These are phyloP conservation scores for Paraglomus occultum DNA, from an alignment of 192 early-diverging fungal genomes.

Conservation along the genomic window DNA sequence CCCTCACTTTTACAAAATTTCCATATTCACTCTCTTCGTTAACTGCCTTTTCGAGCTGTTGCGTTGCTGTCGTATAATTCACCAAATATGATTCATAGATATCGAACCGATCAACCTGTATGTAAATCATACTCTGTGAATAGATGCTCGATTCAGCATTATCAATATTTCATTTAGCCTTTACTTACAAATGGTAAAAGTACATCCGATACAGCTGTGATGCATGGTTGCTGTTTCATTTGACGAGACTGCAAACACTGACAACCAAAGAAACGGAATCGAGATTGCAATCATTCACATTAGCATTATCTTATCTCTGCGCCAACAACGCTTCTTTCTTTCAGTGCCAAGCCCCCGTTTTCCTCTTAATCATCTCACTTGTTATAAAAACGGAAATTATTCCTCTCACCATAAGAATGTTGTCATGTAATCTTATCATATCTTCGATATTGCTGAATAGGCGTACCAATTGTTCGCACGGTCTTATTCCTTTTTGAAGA, in stretches of 20 bases:
- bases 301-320: too few species aligned
- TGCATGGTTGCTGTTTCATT: neutral
- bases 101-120: conserved; percentile 8
- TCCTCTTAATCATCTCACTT: too few species aligned
- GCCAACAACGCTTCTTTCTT: too few species aligned
- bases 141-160: too few species aligned
- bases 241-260: conserved; percentile 1
- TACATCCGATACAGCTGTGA: neutral
- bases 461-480: neutral
- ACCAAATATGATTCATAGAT: conserved; percentile 5
- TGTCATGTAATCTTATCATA: conserved; percentile 13
- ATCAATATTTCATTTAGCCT: too few species aligned
- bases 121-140: neutral
- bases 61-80: neutral
- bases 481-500: neutral
- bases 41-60: neutral
- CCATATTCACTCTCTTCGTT: neutral
- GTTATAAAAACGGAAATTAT: neutral
- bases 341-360: too few species aligned
- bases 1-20: neutral
- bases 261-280: neutral
- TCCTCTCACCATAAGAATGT: neutral
- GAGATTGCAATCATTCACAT: too few species aligned
- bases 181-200: conserved; percentile 8
- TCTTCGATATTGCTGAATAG: conserved; percentile 12